Evolutionary conservation across 495 filamentous ascomycete genomes (phyloP), one percentile per base, ranked within the genome.

Genomic region (Talaromyces thailandensis): DNA sequence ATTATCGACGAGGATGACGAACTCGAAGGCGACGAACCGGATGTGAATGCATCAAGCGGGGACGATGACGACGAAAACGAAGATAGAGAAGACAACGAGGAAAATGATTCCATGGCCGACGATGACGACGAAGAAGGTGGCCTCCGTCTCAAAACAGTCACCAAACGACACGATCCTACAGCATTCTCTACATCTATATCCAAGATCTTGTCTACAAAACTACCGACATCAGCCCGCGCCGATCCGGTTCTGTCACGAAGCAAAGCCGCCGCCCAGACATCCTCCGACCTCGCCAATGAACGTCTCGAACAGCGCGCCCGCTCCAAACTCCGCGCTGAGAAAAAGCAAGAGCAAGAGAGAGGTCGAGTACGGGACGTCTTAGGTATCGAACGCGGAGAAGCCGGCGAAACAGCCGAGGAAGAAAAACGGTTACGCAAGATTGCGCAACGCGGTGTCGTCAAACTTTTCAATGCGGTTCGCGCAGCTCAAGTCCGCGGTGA

Each of bases 391-490:
- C 70, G 73, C 25, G 73, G 74, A 6, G 52, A 73, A 51, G 71
- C 74, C 5, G 76, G 83, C 21, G 76, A 84, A 50, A 84, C 89
- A 9, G 73, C 88, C 60, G 91, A 91, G 72, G 82, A 87, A 69
- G 94, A 98, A 79, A 88, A 87, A 76, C 76, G 84, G 58, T 71
- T 96, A 67, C 83, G 86, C 68, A 93, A 95, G 79, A 90, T 87
- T 43, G 92, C 92, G 60, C 91, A 96, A 78, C 83, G 90, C 29
- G 92, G 92, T 81, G 92, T 96, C 21, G 86, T 97, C 12, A 94
- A 93, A 80, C 76, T 98, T 62, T 98, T 98, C 73, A 96, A 98
- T 76, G 95, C 94, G 0, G 91, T 98, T 29, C 82, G 93, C 31
- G 89, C 91, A 7, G 92, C 93, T 16, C 94, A 98, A 76, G 87